Base-by-base conservation (phyloP, 805 yeast genomes). In the Wickerhamomyces kurtzmanii region DNA sequence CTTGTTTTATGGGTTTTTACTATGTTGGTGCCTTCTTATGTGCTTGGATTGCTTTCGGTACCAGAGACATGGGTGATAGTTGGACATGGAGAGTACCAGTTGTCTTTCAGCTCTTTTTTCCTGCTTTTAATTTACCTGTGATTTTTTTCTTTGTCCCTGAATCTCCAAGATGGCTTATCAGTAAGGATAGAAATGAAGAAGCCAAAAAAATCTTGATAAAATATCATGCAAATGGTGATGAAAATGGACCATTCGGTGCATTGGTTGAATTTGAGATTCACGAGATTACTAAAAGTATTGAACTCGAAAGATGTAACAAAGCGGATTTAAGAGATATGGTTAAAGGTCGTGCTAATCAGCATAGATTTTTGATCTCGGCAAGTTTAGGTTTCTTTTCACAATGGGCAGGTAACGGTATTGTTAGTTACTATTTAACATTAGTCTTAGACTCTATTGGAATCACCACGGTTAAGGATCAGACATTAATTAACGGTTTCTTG, bases 1-100 rank as follows among this genome's bases (percentile, higher is more conserved):
- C 70, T n/a, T 49, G 60, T 31, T 70, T 58, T 50, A 70, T 69
- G 45, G 57, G 63, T 13, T 59, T 62, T 34, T 68, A 72, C 74
- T 67, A 64, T 38, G 40, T 66, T 21, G 76, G 76, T 25, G 71
- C 72, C n/a, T 43, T 67, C 31, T 44, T 69, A 26, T 68, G 75
- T 6, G 67, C 71, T 16, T 63, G 71, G 68, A 57, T 61, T 27
- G 55, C 71, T 3, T 67, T 54, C 37, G 75, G 73, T 42, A 55
- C 70, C 12, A 47, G 49, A 34, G 37, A 37, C 30, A 20, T 47
- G 21, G 28, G 31, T 15, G 24, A 40, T 24, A 42, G 51, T 21
- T 60, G 62, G 57, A 51, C 62, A 16, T 71, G 77, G 77, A 65
- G 71, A 50, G 52, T 71, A 30, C 78, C 79, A 22, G 57, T 72